Evolutionary conservation across 352 stramenopile species (phyloP), one percentile per base, ranked within the genome.

Genomic region (Achlya hypogyna): DNA sequence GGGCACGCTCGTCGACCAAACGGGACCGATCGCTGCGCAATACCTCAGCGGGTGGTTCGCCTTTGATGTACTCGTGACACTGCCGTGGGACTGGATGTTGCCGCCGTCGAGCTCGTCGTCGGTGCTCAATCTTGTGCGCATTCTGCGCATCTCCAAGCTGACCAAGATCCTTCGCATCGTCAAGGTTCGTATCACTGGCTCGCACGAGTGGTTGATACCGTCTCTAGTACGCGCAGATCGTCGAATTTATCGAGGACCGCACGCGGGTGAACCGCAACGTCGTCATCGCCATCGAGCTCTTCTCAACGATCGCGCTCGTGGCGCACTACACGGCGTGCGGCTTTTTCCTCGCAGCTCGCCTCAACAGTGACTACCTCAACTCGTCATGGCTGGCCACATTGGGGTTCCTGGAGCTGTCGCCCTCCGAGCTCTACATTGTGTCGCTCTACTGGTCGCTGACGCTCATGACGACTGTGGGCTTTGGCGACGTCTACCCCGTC

Each of bases 381-480:
- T 27, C 49, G 6, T 56, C 49, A 16, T 56, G 49, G 49, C 25
- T 56, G 12, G 49, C 49, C 2, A 31, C 25, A 35, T n/a, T 71
- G 31, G 69, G 52, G 14, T 49, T 69, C 18, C 28, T 34, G 9
- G 40, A 69, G 14, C 65, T 60, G 0, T 43, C 72, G 8, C 2
- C 67, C 5, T 27, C 28, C n/a, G 67, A 77, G 45, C 69, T 81
- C 28, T 88, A 88, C 75, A 69, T 88, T 18, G 69, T 75, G 9
- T 78, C 76, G 23, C 62, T 88, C 5, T 89, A 89, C 64, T 89
- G 79, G 81, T 69, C 77, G 4, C 85, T 88, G 58, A 88, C 79
- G 22, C 87, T 79, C 38, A 88, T 87, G 78, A 89, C 81, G 1
- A 89, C 81, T 4, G 79, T 88, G 12, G 80, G 81, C 28, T 89